Conservation (phyloP, 805 yeast genomes). For the Candida palmyrensis region DNA sequence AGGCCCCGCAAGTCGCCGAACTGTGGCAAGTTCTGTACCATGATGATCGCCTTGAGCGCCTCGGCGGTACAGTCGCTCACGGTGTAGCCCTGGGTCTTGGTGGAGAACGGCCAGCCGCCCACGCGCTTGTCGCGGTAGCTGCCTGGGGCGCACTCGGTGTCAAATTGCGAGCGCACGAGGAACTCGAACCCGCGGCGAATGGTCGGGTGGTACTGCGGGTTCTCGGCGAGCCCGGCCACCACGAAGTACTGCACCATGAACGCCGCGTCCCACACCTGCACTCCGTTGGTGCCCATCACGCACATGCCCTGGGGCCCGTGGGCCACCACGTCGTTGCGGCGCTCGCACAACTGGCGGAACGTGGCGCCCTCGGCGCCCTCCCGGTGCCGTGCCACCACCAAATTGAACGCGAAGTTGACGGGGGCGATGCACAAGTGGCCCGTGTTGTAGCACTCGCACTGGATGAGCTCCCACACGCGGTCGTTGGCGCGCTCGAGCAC, state of each 20-base stretch:
- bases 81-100: slow-evolving; percentile 92
- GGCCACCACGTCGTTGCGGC: slow-evolving; percentile 74
- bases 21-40: slow-evolving; percentile 69
- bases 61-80: slow-evolving; percentile 98
- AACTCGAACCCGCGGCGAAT: slow-evolving; percentile 67
- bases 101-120: slow-evolving; percentile 97
- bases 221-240: slow-evolving; percentile 70
- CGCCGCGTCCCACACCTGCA: slow-evolving; percentile 95
- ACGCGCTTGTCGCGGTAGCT: slow-evolving; percentile 75
- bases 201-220: slow-evolving; percentile 58
- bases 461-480: slow-evolving; percentile 55
- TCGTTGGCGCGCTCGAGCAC: slow-evolving; percentile 47
- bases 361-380: slow-evolving; percentile 65
- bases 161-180: slow-evolving; percentile 78
- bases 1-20: slow-evolving; percentile 43
- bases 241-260: slow-evolving; percentile 83
- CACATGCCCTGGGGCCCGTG: slow-evolving; percentile 90
- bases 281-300: slow-evolving; percentile 96
- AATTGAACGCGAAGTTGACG: slow-evolving; percentile 79
- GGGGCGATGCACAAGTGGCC: slow-evolving; percentile 88
- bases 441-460: slow-evolving; percentile 75
- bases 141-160: slow-evolving; percentile 69
- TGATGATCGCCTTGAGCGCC: slow-evolving; percentile 85
- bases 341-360: slow-evolving; percentile 48
- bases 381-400: slow-evolving; percentile 62